Conservation (phyloP, 106 monocot genomes). For the Chionographis japonica region DNA sequence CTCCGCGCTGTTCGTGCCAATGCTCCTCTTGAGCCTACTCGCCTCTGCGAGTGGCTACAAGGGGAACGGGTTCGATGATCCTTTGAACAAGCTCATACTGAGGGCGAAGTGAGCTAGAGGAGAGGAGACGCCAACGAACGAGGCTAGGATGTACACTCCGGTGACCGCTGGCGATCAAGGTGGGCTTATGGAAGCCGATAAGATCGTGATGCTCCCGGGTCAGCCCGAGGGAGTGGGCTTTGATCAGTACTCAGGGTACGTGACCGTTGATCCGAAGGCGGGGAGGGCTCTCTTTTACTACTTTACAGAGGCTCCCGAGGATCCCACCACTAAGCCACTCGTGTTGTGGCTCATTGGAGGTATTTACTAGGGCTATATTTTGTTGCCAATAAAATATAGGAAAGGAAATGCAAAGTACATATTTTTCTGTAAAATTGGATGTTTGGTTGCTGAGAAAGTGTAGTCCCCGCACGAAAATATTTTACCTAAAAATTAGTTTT, state of each 20-base stretch:
- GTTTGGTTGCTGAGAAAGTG: no score
- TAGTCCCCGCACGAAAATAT: no score
- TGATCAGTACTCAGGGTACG: constrained; percentile 35
- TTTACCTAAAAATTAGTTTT: no score
- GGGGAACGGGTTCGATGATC: no score
- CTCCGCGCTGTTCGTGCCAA: no score
- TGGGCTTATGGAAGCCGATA: constrained; percentile 27
- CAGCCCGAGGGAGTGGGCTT: constrained; percentile 16
- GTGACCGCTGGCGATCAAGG: background rate
- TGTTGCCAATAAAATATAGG: no score
- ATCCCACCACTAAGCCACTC: constrained; percentile 16
- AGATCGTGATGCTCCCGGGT: constrained; percentile 35
- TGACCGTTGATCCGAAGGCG: constrained; percentile 26
- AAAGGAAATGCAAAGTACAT: no score
- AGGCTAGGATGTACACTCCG: background rate
- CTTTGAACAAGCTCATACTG: no score
- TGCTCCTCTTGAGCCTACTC: no score
- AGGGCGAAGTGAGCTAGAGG: no score
- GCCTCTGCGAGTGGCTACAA: no score
- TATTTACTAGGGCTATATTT: background rate
- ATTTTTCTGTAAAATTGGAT: no score
- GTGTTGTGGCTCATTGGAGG: constrained; percentile 59
- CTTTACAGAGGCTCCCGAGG: constrained; percentile 19
- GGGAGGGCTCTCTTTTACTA: constrained; percentile 42
- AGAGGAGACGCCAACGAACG: background rate